Percentiles rank a stretch among this genome's conserved stretches.
Evolutionary conservation across 257 asterid species (phyloP).

Genomic region (Ophiorrhiza pumila): DNA sequence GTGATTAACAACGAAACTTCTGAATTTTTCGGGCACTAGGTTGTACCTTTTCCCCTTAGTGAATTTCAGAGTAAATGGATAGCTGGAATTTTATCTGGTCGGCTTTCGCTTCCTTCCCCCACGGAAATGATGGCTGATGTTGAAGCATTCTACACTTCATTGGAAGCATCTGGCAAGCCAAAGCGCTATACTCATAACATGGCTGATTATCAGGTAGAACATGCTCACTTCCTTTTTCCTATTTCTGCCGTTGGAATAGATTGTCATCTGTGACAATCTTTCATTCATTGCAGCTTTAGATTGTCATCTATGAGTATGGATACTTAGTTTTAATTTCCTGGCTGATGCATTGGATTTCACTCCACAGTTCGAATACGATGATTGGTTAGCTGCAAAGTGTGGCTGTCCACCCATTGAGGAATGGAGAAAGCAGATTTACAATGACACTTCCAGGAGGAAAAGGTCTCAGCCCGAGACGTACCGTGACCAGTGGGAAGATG

Average conservation of each 20-base stretch:
- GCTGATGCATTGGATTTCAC: not conserved
- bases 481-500: constrained; percentile 83
- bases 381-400: constrained; percentile 72
- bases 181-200: constrained; percentile 74
- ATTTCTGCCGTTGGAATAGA: too few relatives aligned
- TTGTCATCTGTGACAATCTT: too few relatives aligned
- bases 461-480: constrained; percentile 55
- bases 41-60: constrained; percentile 70
- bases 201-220: constrained; percentile 58
- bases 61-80: constrained; percentile 92
- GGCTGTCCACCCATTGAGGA: constrained; percentile 51
- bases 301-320: not conserved
- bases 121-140: constrained; percentile 66
- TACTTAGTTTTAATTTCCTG: not conserved
- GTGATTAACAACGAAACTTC: constrained; percentile 2
- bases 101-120: constrained; percentile 52
- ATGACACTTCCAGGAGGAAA: constrained; percentile 48
- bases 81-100: constrained; percentile 77
- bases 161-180: constrained; percentile 56
- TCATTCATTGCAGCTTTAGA: not conserved
- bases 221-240: not conserved
- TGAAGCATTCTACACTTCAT: constrained; percentile 59
- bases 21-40: constrained; percentile 38
- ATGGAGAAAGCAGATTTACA: constrained; percentile 83
- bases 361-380: constrained; percentile 75